Base-by-base conservation (phyloP, 371 early-diverging fungal species). In the Batkoa obscura region DNA sequence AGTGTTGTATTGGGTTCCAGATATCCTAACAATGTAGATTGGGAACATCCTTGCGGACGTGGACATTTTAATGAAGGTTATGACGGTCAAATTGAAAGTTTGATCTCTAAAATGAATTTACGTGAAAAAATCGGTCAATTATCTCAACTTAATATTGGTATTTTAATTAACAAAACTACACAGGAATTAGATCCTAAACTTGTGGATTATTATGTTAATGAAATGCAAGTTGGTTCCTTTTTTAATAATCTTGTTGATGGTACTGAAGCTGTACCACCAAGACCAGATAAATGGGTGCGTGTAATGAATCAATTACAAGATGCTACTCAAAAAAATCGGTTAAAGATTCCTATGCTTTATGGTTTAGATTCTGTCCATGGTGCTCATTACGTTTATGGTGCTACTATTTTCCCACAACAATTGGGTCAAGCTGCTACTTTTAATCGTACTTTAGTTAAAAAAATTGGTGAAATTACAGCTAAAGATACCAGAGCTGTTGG, bases 71-170 rank as follows among this genome's bases (percentile, higher is more conserved):
- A 12, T 2, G 23, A 4, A 30, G 49, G 33, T 31, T 9, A 31
- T 4, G 15, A 45, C 15, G n/a, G n/a, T 15, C 3, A 34, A 30
- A 32, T 52, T 6, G 53, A 52, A 8, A 32, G 8, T 3, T 31
- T 78, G 68, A 66, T 73, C 0, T 62, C 61, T 31, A 60, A 61
- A 34, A 69, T 82, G 76, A 71, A 71, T 0, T 39, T 76, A 2
- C 58, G 61, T n/a, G 79, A 82, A 45, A 74, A 81, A 59, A 69
- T 76, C 35, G 83, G 83, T 10, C 83, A 82, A 59, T 75, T 82
- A 76, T 72, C 76, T 4, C 83, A 82, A 61, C 61, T 81, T 34
- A 71, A 77, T 49, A 67, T 73, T 32, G 59, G 63, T 13, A 54
- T 58, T 67, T 58, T 73, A 15, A 17, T 70, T 8, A 37, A 38